These are phyloP conservation scores for Saccharum officinarum DNA, from an alignment of 176 grass and related monocot species.

Conservation along the genomic window DNA sequence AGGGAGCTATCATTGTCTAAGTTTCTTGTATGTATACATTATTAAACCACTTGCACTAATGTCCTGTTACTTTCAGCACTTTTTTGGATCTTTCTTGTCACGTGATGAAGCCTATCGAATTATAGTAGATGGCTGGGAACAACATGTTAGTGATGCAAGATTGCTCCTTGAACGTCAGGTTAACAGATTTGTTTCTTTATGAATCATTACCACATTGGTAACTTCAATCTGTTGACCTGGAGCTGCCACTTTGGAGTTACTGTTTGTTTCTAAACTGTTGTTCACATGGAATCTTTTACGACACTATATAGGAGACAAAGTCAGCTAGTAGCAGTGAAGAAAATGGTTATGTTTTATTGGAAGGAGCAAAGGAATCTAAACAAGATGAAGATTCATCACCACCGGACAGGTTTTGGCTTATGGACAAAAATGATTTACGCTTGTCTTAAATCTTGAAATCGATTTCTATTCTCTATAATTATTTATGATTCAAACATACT, in stretches of 20 bases:
- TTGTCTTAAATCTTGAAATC: slow-evolving; percentile 30
- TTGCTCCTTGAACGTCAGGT: slow-evolving; percentile 70
- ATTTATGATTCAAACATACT: slow-evolving; percentile 45
- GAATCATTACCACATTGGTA: slow-evolving; percentile 3
- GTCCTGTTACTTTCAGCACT: slow-evolving; percentile 60
- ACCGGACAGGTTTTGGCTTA: slow-evolving; percentile 54
- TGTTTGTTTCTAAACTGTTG: slow-evolving; percentile 18
- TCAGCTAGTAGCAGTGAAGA: slow-evolving; percentile 65
- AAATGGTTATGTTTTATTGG: slow-evolving; percentile 49
- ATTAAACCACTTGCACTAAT: slow-evolving; percentile 34
- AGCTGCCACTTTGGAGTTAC: not conserved
- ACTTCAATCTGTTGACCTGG: not conserved
- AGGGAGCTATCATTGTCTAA: slow-evolving; percentile 25
- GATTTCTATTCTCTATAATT: slow-evolving; percentile 18
- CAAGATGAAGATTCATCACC: slow-evolving; percentile 55
- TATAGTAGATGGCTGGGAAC: slow-evolving; percentile 79
- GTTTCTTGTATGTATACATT: slow-evolving; percentile 37
- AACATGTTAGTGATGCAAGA: slow-evolving; percentile 68
- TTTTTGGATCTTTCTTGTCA: slow-evolving; percentile 95
- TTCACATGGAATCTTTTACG: slow-evolving; percentile 23
- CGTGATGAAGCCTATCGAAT: slow-evolving; percentile 84
- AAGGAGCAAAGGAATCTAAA: slow-evolving; percentile 65
- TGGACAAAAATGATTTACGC: slow-evolving; percentile 17
- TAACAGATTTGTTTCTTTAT: slow-evolving; percentile 29
- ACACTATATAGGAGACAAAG: slow-evolving; percentile 64